Evolutionary conservation across 345 rosid genomes (phyloP), one percentile per base, ranked within the genome.

Genomic region (Eucalyptus viminalis): DNA sequence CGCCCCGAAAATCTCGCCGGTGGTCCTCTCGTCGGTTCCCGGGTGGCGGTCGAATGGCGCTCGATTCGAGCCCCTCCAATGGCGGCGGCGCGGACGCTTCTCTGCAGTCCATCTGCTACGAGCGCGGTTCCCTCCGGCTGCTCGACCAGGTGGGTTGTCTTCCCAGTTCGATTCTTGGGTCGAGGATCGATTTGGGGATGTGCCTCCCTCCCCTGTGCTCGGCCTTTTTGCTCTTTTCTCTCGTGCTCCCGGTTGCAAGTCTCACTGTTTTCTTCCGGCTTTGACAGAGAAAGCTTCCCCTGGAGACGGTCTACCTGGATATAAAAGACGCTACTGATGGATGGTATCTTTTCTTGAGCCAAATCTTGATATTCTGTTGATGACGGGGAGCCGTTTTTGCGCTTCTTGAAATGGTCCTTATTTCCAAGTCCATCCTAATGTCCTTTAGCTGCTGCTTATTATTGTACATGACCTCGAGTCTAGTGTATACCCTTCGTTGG

Each of bases 211-310:
- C 58, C 16, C 49, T 25, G 45, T 67, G 65, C 49, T 14, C 6
- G 29, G 50, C n/a, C 27, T 29, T 80, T 58, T 56, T 0, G 10
- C 25, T 29, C 31, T 72, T 27, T 8, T 17, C 44, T 51, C 72
- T 86, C n/a, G 69, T 65, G 14, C 10, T 34, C 4, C 19, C 22
- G 5, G 40, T 43, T 45, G 87, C 65, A 4, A 2, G 37, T 29
- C 87, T 15, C 19, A 60, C 72, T 5, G 50, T 86, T 51, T 51
- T 29, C 24, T 86, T 50, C 65, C 34, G 16, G 47, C 24, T 43
- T 87, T 90, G n/a, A 24, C 97, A 97, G 99, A 94, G 98, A 91
- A 97, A 95, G 93, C 97, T 97, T 91, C 99, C 99, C 49, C 94
- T 96, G 49, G 95, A 95, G 88, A 94, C 95, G 5, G 89, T 83